Evolutionary conservation across 352 stramenopile species (phyloP), one percentile per base, ranked within the genome.

Genomic region (Phytophthora quininea): DNA sequence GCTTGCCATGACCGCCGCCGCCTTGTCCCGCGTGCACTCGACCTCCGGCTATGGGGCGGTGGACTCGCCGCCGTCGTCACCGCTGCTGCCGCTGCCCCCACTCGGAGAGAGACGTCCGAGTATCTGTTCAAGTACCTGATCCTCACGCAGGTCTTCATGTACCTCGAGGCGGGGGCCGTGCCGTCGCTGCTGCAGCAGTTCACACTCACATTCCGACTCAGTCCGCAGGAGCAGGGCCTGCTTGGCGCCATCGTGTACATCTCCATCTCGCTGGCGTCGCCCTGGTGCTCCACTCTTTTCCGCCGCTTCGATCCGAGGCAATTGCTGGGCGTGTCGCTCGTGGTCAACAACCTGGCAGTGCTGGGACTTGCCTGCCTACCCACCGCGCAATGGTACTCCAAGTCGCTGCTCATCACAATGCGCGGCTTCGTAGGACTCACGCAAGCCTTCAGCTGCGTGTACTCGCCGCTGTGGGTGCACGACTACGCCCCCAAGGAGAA

Each of bases 101-200:
- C 52, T 15, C 57, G 52, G 19, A 31, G 56, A 27, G 40, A 62
- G 47, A 43, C 52, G 46, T 76, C 68, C 53, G 83, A 88, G 40
- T 90, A 93, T 59, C 76, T 96, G 4, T 96, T 96, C 76, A 91
- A 93, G 60, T 96, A 85, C 62, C 73, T 96, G 30, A 80, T 96
- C 58, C 76, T 95, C 52, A 84, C 81, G 38, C 88, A 96, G 63
- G 82, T 95, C 33, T 92, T 84, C 67, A 92, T 96, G 77, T 96
- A 96, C 64, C 72, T 95, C 38, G 89, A 96, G 63, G 89, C 89
- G 4, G 89, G 89, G 56, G 89, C 88, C 14, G 86, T 96, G 67
- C 88, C 88, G 37, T 88, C 89, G 49, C 73, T 96, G 37, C 77
- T 96, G 54, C 76, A 93, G 69, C 74, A 93, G 52, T 93, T 96